phyloP scores from a whole-genome alignment of 148 eudicot species.

The Heliosperma pusillum region DNA sequence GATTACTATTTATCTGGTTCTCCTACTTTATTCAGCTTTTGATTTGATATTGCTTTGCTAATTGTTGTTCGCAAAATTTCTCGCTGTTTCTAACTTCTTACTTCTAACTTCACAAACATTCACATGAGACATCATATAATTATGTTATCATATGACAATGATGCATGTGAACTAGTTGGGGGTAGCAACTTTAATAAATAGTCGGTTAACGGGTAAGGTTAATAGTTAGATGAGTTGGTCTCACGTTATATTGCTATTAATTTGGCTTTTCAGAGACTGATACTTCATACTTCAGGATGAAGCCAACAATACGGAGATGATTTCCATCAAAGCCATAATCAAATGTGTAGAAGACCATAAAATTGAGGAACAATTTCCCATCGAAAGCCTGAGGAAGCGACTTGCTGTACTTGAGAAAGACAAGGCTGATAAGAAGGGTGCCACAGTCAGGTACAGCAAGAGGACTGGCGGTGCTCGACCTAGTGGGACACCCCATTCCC shows the following conservation, averaged over 20 bases:
- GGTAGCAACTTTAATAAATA: background rate
- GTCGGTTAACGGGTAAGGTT: background rate
- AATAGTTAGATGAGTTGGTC: background rate
- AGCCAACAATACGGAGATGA: constrained; percentile 41
- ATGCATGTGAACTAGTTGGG: background rate
- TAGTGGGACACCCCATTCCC: constrained; percentile 27
- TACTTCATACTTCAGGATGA: constrained; percentile 39
- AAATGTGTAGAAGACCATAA: constrained; percentile 62
- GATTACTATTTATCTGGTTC: background rate
- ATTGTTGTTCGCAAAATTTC: background rate
- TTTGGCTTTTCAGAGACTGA: background rate
- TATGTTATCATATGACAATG: background rate
- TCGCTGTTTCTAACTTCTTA: background rate
- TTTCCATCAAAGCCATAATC: constrained; percentile 36
- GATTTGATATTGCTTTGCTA: background rate
- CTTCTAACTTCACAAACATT: background rate
- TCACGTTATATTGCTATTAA: background rate
- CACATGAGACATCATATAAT: background rate
- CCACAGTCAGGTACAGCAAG: constrained; percentile 37
- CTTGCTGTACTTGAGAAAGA: constrained; percentile 42
- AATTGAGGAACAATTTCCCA: constrained; percentile 41
- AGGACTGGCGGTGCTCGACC: constrained; percentile 31
- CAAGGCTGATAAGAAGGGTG: constrained; percentile 40
- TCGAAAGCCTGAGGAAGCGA: constrained; percentile 41
- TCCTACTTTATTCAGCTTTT: background rate